These are phyloP conservation scores for Lactifluus pinguis DNA, from an alignment of 768 basidiomycete genomes.

Conservation along the genomic window DNA sequence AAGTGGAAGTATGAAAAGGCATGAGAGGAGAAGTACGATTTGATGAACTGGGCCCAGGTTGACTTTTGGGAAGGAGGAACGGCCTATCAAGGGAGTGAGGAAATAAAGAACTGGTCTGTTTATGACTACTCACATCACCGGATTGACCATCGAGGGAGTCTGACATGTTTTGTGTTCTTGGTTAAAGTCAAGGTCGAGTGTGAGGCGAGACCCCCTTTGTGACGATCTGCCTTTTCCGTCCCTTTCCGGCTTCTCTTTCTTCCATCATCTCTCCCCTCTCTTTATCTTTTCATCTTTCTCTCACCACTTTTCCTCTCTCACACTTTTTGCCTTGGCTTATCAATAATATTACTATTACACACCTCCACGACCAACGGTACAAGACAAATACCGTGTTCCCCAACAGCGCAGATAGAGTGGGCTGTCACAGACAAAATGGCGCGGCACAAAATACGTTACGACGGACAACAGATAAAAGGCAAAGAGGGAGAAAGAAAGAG, in stretches of 20 bases:
- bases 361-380: slow-evolving; percentile 3
- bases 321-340: background rate
- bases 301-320: background rate
- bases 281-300: background rate
- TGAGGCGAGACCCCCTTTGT: too few species aligned
- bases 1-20: slow-evolving; percentile 5
- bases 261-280: background rate
- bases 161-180: background rate
- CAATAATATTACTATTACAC: slow-evolving; percentile 18
- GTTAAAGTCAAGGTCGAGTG: background rate
- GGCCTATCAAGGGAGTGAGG: slow-evolving; percentile 30
- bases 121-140: slow-evolving; percentile 4
- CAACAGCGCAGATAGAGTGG: slow-evolving; percentile 14
- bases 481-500: background rate
- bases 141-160: slow-evolving; percentile 2
- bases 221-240: background rate
- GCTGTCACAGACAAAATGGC: slow-evolving; percentile 11
- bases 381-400: slow-evolving; percentile 11
- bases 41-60: slow-evolving; percentile 87
- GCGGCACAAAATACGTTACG: slow-evolving; percentile 15
- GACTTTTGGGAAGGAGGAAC: slow-evolving; percentile 78
- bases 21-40: slow-evolving; percentile 50
- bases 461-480: slow-evolving; percentile 6
- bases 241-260: background rate
- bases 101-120: too few species aligned